phyloP scores from a whole-genome alignment of 345 rosid genomes.

The Eutrema japonicum region DNA sequence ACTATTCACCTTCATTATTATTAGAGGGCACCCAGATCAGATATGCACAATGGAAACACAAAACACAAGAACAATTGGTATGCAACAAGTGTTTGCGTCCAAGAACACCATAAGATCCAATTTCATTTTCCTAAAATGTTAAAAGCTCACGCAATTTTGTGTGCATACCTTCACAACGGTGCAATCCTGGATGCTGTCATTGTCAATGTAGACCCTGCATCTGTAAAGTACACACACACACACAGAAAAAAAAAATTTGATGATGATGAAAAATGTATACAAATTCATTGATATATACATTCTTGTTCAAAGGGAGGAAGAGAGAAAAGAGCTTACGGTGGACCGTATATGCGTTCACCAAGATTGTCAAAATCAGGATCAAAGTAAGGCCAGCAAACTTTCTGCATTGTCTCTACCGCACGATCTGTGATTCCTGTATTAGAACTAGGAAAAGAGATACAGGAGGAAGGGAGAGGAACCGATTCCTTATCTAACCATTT shows the following conservation, averaged over 20 bases:
- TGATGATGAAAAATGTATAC: conserved; percentile 35
- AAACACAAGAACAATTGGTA: background rate
- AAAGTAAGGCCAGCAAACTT: conserved; percentile 76
- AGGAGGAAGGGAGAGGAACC: conserved; percentile 16
- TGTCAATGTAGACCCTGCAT: conserved; percentile 74
- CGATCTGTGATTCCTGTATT: conserved; percentile 22
- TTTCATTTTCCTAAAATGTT: background rate
- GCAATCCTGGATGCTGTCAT: conserved; percentile 71
- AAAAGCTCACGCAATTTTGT: conserved; percentile 1
- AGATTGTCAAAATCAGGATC: conserved; percentile 83
- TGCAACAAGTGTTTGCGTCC: background rate
- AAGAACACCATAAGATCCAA: background rate
- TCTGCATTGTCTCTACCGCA: conserved; percentile 49
- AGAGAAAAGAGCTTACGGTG: conserved; percentile 51
- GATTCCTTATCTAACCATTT: background rate
- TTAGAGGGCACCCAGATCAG: conserved; percentile 7
- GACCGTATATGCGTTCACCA: conserved; percentile 67
- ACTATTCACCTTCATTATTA: conserved; percentile 57
- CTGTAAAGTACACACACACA: conserved; percentile 43
- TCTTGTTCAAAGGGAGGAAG: background rate
- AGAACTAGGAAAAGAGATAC: conserved; percentile 2
- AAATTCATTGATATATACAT: conserved; percentile 45
- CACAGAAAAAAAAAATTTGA: background rate
- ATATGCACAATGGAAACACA: conserved; percentile 10
- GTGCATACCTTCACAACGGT: conserved; percentile 62